Evolutionary conservation across 495 filamentous ascomycete species (phyloP).

Genomic region (Hypoxylon perforatum): DNA sequence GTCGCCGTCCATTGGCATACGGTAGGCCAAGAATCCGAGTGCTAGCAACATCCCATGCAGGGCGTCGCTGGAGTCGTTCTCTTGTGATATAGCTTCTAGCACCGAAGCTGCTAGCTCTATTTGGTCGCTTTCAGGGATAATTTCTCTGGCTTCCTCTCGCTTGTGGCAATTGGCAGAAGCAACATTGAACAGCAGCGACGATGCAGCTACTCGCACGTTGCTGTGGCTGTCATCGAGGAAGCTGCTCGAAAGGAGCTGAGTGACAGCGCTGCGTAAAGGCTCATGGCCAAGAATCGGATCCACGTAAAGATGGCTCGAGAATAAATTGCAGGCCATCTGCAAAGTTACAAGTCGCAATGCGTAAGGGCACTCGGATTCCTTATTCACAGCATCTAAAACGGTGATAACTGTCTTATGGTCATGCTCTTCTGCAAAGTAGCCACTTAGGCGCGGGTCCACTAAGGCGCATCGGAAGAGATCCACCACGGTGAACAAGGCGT

Average conservation of each 20-base stretch:
- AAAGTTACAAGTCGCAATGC: slow-evolving; percentile 83
- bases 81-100: slow-evolving; percentile 77
- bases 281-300: slow-evolving; percentile 52
- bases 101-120: slow-evolving; percentile 81
- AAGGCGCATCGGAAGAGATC: slow-evolving; percentile 84
- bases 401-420: slow-evolving; percentile 70
- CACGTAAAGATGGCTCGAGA: slow-evolving; percentile 69
- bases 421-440: slow-evolving; percentile 83
- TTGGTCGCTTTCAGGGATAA: slow-evolving; percentile 73
- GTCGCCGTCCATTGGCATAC: slow-evolving; percentile 72
- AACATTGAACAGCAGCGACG: slow-evolving; percentile 86
- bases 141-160: slow-evolving; percentile 68
- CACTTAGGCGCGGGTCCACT: slow-evolving; percentile 84
- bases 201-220: slow-evolving; percentile 76
- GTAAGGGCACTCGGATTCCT: slow-evolving; percentile 70
- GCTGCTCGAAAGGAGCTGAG: slow-evolving; percentile 61
- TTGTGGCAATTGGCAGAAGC: slow-evolving; percentile 73
- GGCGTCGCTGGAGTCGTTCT: slow-evolving; percentile 75
- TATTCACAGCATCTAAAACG: slow-evolving; percentile 69
- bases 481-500: slow-evolving; percentile 77
- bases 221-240: slow-evolving; percentile 65
- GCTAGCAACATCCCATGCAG: slow-evolving; percentile 77
- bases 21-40: slow-evolving; percentile 78
- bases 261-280: slow-evolving; percentile 52
- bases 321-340: slow-evolving; percentile 70